Evolutionary conservation across 2,329 filamentous ascomycete genomes (phyloP).

Genomic region (Alternaria arbusti): DNA sequence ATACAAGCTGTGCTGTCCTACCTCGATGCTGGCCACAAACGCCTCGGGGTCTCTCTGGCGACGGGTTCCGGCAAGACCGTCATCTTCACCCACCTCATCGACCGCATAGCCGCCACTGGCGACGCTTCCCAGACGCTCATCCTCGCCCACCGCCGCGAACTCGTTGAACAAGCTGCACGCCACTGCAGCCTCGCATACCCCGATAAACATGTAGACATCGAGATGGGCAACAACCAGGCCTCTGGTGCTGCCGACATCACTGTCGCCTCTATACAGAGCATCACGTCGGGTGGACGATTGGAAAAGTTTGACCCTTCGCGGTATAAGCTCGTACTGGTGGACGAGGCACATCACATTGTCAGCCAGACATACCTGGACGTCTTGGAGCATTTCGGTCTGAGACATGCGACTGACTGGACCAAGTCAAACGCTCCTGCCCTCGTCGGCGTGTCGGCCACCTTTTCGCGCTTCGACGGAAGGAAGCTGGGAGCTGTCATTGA

Average conservation of each 20-base stretch:
- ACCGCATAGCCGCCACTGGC: constrained; percentile 68
- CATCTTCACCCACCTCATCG: constrained; percentile 94
- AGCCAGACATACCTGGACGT: constrained; percentile 77
- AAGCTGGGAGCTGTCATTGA: constrained; percentile 85
- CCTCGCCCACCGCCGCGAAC: constrained; percentile 87
- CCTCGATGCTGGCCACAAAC: constrained; percentile 73
- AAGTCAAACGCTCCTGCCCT: constrained; percentile 57
- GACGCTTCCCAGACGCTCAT: constrained; percentile 81
- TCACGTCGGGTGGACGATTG: constrained; percentile 78
- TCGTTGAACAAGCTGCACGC: constrained; percentile 89
- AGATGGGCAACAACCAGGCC: constrained; percentile 83
- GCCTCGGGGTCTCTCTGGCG: constrained; percentile 83
- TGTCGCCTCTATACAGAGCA: constrained; percentile 85
- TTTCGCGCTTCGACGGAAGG: constrained; percentile 82
- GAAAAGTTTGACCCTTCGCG: constrained; percentile 76
- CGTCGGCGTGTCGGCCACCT: constrained; percentile 87
- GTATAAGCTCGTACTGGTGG: constrained; percentile 92
- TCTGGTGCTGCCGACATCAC: constrained; percentile 89
- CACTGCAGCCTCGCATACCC: constrained; percentile 87
- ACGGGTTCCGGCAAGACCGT: constrained; percentile 93
- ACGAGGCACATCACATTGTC: constrained; percentile 97
- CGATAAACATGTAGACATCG: constrained; percentile 80
- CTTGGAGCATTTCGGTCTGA: constrained; percentile 79
- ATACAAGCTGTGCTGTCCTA: constrained; percentile 80
- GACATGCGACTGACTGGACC: constrained; percentile 52